Evolutionary conservation across 345 rosid genomes (phyloP).

Genomic region (Hibiscus tridactylites): DNA sequence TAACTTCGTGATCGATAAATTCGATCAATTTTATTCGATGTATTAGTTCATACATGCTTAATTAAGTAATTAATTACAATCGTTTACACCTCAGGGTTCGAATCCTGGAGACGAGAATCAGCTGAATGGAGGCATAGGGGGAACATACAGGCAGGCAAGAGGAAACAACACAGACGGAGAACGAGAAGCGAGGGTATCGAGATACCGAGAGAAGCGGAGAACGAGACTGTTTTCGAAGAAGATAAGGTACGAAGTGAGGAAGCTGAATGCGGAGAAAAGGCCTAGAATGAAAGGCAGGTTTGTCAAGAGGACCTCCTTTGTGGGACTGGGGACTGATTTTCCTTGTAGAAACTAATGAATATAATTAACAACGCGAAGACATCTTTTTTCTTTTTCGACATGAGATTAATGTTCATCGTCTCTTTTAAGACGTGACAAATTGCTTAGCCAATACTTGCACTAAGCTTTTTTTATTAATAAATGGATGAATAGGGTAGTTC

Average conservation of each 20-base stretch:
- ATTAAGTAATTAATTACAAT: not conserved
- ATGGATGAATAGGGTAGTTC: not conserved
- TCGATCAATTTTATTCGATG: not conserved
- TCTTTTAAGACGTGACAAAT: not conserved
- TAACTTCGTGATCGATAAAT: too few species aligned
- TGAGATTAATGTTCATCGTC: too few species aligned
- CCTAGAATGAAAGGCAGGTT: slow-evolving; percentile 69
- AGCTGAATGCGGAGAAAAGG: slow-evolving; percentile 60
- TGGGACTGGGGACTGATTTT: slow-evolving; percentile 8
- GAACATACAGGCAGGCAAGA: slow-evolving; percentile 8
- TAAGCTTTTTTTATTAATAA: not conserved
- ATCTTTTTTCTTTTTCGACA: too few species aligned
- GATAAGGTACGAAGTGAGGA: slow-evolving; percentile 68
- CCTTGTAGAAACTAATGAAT: not conserved
- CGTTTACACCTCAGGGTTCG: slow-evolving; percentile 11
- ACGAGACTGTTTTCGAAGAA: slow-evolving; percentile 57
- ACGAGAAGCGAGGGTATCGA: slow-evolving; percentile 49
- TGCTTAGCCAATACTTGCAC: not conserved
- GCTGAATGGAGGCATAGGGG: slow-evolving; percentile 11
- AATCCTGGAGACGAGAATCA: slow-evolving; percentile 10
- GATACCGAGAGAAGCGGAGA: slow-evolving; percentile 57
- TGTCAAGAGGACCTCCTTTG: slow-evolving; percentile 44
- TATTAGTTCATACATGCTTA: not conserved
- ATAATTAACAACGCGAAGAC: not conserved
- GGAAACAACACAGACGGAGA: slow-evolving; percentile 14